Conservation (phyloP, 1,284 basidiomycete species). For the Cutaneotrichosporon cutaneum region DNA sequence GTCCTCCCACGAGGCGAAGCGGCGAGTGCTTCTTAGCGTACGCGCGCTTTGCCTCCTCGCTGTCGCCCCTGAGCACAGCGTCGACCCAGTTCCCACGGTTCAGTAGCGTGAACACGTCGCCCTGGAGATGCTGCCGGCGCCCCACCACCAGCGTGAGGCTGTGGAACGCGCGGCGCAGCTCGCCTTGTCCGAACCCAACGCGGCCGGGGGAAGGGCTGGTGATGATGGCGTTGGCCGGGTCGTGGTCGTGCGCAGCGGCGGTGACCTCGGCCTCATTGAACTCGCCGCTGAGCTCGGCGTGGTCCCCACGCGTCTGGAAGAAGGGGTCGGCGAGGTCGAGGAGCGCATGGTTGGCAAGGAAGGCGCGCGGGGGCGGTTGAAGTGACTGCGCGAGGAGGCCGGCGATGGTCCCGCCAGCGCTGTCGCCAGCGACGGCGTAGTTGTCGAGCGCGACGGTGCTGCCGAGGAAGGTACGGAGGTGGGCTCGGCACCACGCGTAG, state of each 20-base stretch:
- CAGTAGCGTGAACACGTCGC: conserved; percentile 14
- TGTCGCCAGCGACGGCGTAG: conserved; percentile 37
- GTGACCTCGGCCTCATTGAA: conserved; percentile 28
- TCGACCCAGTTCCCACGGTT: conserved; percentile 9
- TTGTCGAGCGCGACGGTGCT: conserved; percentile 24
- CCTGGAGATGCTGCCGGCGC: conserved; percentile 6
- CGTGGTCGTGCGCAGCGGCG: conserved; percentile 17
- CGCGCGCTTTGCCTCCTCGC: neutral
- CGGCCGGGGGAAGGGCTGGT: neutral
- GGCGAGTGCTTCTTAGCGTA: conserved; percentile 3
- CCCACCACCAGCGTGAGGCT: conserved; percentile 17
- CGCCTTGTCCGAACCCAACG: neutral
- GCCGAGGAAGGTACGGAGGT: conserved; percentile 18
- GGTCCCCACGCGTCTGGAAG: conserved; percentile 7
- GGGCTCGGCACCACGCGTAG: conserved; percentile 16
- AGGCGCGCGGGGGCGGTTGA: conserved; percentile 27
- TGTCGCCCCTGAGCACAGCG: conserved; percentile 1
- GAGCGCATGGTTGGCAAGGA: conserved; percentile 33
- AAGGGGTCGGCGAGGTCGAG: conserved; percentile 29
- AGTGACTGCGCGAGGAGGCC: conserved; percentile 16
- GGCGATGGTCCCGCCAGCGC: conserved; percentile 35
- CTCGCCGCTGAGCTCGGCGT: conserved; percentile 7
- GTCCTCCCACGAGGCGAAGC: neutral
- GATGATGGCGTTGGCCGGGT: conserved; percentile 14
- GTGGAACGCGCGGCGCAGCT: conserved; percentile 2